Evolutionary conservation across 495 filamentous ascomycete genomes (phyloP), one percentile per base, ranked within the genome.

Genomic region (Hypoxylon cercidicola): DNA sequence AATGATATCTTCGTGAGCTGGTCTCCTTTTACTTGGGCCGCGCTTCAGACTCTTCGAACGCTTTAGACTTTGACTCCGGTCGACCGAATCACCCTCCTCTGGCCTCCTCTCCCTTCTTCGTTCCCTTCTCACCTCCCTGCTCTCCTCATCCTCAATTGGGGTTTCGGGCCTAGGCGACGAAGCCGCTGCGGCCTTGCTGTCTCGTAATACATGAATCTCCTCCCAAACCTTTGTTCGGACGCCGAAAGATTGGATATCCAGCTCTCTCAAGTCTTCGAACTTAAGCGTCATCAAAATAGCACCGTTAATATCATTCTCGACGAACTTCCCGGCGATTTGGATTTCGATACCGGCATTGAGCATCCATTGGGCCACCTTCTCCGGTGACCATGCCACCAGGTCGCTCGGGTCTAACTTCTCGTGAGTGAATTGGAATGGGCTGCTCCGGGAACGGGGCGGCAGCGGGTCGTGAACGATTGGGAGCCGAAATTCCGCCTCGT

Each of bases 211-310:
- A 65, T 89, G 84, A 55, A 98, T 96, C 61, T 90, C 89, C 64
- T 87, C 86, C 93, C 96, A 97, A 0, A 99, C 69, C 60, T 84
- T 85, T 51, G 92, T 92, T 18, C 95, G 86, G 64, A 94, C 92
- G 13, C 95, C 95, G 76, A 97, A 97, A 0, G 95, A 97, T n/a
- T 83, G 77, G 60, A 99, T 96, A 18, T 90, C 90, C 4, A 97
- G 87, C 77, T 99, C 95, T 70, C 93, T 93, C n/a, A 99, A 81
- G 70, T 97, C 93, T 32, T 97, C 91, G 65, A 91, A 86, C 70
- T 96, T 90, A n/a, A 99, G 79, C 13, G 90, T 88, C 20, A 94
- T 85, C 1, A 99, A 81, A 48, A 97, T 88, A 2, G 87, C 77
- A 0, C 95, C 95, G 19, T 88, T 89, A 73, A 99, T 97, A 71